Evolutionary conservation across 2,329 filamentous ascomycete species (phyloP).

Genomic region (Penicillium sp.): DNA sequence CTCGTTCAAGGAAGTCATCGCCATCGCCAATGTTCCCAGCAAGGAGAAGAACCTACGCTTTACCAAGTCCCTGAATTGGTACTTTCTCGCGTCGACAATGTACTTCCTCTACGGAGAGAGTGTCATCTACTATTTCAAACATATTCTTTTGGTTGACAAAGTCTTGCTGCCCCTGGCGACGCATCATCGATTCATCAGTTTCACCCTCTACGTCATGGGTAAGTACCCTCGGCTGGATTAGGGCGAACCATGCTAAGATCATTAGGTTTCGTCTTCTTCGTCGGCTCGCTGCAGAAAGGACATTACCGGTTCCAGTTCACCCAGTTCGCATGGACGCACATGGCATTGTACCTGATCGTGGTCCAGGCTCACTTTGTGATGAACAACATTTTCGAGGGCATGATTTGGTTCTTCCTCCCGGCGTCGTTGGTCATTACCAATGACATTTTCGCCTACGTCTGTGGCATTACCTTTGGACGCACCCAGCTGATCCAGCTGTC

Average conservation of each 20-base stretch:
- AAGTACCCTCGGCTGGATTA: constrained; percentile 31
- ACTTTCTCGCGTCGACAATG: constrained; percentile 98
- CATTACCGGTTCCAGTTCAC: constrained; percentile 99
- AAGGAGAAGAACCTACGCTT: constrained; percentile 84
- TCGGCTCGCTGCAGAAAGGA: constrained; percentile 85
- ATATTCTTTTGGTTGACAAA: constrained; percentile 90
- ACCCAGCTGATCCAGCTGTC: constrained; percentile 97
- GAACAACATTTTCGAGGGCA: constrained; percentile 99
- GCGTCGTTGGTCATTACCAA: constrained; percentile 95
- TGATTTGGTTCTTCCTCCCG: constrained; percentile 99
- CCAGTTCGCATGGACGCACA: constrained; percentile 98
- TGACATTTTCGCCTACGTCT: constrained; percentile 97
- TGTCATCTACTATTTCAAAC: constrained; percentile 99
- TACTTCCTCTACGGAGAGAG: constrained; percentile 98
- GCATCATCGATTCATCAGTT: constrained; percentile 97
- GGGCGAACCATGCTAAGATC: constrained; percentile 9
- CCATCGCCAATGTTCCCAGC: constrained; percentile 90
- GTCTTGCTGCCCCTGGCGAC: constrained; percentile 89
- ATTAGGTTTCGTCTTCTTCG: constrained; percentile 94
- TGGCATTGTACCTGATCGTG: constrained; percentile 96
- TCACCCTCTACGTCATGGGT: constrained; percentile 97
- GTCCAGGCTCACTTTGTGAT: constrained; percentile 98
- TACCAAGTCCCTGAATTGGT: constrained; percentile 97
- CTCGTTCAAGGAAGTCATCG: constrained; percentile 98
- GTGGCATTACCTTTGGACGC: constrained; percentile 91